A percentile compares a stretch with the other conserved stretches of the same genome.
These are phyloP conservation scores for Pistacia integerrima DNA, from an alignment of 345 rosid species.

Conservation along the genomic window DNA sequence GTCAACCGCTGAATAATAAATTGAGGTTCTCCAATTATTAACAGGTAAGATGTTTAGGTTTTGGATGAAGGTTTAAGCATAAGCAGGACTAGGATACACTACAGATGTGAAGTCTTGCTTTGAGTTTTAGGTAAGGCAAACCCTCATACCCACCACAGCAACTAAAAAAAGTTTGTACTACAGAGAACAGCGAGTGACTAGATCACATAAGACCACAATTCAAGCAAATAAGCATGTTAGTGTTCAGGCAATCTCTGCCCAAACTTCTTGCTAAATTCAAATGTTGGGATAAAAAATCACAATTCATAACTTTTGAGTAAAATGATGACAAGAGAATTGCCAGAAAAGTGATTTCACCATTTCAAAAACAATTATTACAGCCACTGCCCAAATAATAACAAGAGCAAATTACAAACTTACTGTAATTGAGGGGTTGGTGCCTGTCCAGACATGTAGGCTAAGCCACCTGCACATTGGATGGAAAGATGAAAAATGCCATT, in stretches of 20 bases:
- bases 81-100: background rate
- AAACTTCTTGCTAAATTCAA: background rate
- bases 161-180: background rate
- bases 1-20: background rate
- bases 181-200: background rate
- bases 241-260: background rate
- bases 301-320: background rate
- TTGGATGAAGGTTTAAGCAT: background rate
- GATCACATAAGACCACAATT: background rate
- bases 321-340: background rate
- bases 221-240: background rate
- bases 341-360: background rate
- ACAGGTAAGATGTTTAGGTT: background rate
- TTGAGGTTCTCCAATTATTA: background rate
- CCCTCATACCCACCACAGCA: background rate
- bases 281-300: background rate
- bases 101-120: background rate
- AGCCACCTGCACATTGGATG: constrained; percentile 55
- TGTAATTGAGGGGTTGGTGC: constrained; percentile 58
- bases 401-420: constrained; percentile 48
- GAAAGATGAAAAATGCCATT: background rate
- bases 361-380: background rate
- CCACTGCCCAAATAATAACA: background rate
- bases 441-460: constrained; percentile 65
- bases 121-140: background rate